phyloP scores from a whole-genome alignment of 257 asterid species.

The Solanum sejunctum region DNA sequence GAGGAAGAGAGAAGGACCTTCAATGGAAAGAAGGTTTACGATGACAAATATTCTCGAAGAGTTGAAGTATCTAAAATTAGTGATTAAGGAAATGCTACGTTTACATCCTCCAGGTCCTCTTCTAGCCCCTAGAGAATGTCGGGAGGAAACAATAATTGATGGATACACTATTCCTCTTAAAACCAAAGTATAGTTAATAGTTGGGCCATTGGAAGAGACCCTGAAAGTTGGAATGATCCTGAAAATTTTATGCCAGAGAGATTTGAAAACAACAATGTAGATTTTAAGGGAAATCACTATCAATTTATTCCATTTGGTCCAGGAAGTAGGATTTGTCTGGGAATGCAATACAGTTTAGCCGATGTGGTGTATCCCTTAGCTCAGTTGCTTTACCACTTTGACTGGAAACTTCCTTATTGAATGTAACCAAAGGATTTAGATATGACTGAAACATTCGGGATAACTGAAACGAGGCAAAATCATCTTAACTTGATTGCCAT shows the following conservation, averaged over 20 bases:
- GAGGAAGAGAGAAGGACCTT: no score
- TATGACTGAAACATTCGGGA: not conserved
- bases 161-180: not conserved
- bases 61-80: not conserved
- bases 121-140: not conserved
- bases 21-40: not conserved
- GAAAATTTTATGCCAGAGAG: constrained; percentile 6
- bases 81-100: constrained; percentile 5
- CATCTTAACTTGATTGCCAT: not conserved
- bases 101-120: constrained; percentile 5
- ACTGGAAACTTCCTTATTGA: constrained; percentile 3
- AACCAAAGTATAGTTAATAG: constrained; percentile 2
- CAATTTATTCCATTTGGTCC: constrained; percentile 9
- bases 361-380: not conserved
- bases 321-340: constrained; percentile 8
- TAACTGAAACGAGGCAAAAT: not conserved
- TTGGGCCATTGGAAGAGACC: constrained; percentile 11
- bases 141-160: not conserved
- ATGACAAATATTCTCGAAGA: not conserved
- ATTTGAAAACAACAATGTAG: constrained; percentile 1
- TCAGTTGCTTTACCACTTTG: not conserved
- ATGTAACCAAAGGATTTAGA: not conserved
- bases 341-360: not conserved
- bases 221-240: constrained; percentile 1
- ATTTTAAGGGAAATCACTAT: not conserved